Base-by-base conservation (phyloP, 495 filamentous ascomycete genomes). In the Lophium mytilinum region DNA sequence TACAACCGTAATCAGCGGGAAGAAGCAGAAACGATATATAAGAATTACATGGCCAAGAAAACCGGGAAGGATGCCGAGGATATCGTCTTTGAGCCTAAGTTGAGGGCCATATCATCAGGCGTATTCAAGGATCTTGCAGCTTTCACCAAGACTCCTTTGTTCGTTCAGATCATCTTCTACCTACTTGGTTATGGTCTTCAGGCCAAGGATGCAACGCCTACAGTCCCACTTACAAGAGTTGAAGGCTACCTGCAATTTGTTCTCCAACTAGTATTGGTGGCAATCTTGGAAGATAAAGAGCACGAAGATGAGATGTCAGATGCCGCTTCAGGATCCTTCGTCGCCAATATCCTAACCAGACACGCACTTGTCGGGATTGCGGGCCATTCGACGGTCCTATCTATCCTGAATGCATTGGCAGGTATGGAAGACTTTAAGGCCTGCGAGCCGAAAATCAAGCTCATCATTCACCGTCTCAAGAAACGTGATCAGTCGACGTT, bases 1-100 rank as follows among this genome's bases (percentile, higher is more conserved):
- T 99, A 93, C 72, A 90, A 82, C 60, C 94, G 95, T 70, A 97
- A 97, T 68, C 94, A 97, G 69, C 86, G 93, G 24, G 93, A 99
- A 64, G 93, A 99, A 67, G 88, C 91, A 0, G 93, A 99, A 73
- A 85, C 77, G 53, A 86, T 88, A 15, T 96, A 90, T 70, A 87
- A 83, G 54, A 85, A 84, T 50, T 86, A 88, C 78, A 81, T 91
- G 73, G 86, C 89, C 9, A 92, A 94, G 73, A 88, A 87, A 73
- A 90, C 86, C 0, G 91, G 93, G 1, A 87, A 88, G 64, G 76
- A 84, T 41, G 73, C 79, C 8, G 79, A 85, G 12, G 92, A 99
- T 41, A 83, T 96, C 60, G 91, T 96, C n/a, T 95, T 86, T 67
- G 92, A 96, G 69, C 90, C 93, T 2, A 90, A 83, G 57, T 76